Percentiles rank a stretch among this genome's conserved stretches.
Evolutionary conservation across 139 green algal species (phyloP).

Genomic region (Chlamydomonas schloesseri): DNA sequence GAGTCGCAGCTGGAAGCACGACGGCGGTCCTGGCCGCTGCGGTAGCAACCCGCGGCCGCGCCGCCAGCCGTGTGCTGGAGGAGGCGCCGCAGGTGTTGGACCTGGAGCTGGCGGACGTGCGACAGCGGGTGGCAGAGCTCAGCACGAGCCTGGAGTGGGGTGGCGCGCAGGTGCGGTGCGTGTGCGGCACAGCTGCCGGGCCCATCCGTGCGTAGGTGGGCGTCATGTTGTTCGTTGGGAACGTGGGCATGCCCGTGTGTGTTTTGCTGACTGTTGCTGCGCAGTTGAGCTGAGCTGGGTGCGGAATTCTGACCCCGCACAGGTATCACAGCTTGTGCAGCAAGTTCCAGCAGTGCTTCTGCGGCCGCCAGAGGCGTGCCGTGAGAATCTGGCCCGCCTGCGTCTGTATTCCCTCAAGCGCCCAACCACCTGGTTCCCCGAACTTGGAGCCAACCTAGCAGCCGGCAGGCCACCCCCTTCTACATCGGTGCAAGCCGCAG

Average conservation of each 20-base stretch:
- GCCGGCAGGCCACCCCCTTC: too few relatives aligned
- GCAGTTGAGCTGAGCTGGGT: too few relatives aligned
- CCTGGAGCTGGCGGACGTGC: constrained; percentile 26
- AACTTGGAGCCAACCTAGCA: background rate
- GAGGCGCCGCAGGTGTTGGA: constrained; percentile 19
- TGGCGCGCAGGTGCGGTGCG: background rate
- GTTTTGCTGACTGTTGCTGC: too few relatives aligned
- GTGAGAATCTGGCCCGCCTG: background rate
- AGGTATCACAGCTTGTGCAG: constrained; percentile 18
- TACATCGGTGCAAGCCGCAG: background rate
- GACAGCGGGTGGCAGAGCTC: constrained; percentile 16
- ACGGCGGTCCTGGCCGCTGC: too few relatives aligned
- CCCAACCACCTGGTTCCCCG: background rate
- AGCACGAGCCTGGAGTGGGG: background rate
- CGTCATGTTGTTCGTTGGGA: too few relatives aligned
- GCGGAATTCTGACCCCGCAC: too few relatives aligned
- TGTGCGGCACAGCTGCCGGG: background rate
- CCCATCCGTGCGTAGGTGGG: too few relatives aligned
- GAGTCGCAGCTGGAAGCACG: background rate
- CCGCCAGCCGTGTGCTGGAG: background rate
- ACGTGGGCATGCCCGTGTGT: too few relatives aligned
- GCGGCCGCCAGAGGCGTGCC: background rate
- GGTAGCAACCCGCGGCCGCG: too few relatives aligned
- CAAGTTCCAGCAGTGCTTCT: background rate
- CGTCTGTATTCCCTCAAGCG: constrained; percentile 23